Conservation (phyloP, 495 filamentous ascomycete species). For the Podospora didyma region DNA sequence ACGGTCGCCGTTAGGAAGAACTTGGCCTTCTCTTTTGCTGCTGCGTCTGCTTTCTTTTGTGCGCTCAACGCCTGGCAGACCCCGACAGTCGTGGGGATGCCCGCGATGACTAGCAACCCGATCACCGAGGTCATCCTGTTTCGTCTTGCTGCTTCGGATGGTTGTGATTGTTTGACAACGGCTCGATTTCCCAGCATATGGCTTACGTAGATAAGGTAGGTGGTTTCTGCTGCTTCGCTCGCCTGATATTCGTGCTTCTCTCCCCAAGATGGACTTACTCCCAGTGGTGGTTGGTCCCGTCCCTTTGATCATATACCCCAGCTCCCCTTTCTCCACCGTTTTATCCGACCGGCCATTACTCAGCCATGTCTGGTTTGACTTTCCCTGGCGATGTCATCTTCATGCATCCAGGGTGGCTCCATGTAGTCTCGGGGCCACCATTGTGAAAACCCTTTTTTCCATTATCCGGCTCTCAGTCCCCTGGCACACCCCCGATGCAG, state of each 20-base stretch:
- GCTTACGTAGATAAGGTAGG: too few species aligned
- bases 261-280: neutral
- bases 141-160: neutral
- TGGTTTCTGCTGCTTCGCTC: neutral
- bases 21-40: slow-evolving; percentile 48
- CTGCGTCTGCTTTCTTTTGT: slow-evolving; percentile 46
- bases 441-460: slow-evolving; percentile 19
- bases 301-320: slow-evolving; percentile 20
- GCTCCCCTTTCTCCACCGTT: slow-evolving; percentile 4
- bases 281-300: slow-evolving; percentile 1
- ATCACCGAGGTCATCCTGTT: slow-evolving; percentile 29
- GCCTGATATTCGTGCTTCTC: neutral
- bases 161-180: neutral
- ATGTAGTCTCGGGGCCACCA: neutral
- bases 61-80: slow-evolving; percentile 48
- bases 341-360: neutral
- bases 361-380: too few species aligned
- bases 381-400: slow-evolving; percentile 11
- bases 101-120: slow-evolving; percentile 42
- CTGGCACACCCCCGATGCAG: neutral
- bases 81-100: slow-evolving; percentile 48
- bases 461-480: neutral
- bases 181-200: neutral
- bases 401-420: slow-evolving; percentile 2
- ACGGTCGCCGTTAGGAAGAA: slow-evolving; percentile 45